Conservation (phyloP, 2,329 filamentous ascomycete species). For the Oidium heveae region DNA sequence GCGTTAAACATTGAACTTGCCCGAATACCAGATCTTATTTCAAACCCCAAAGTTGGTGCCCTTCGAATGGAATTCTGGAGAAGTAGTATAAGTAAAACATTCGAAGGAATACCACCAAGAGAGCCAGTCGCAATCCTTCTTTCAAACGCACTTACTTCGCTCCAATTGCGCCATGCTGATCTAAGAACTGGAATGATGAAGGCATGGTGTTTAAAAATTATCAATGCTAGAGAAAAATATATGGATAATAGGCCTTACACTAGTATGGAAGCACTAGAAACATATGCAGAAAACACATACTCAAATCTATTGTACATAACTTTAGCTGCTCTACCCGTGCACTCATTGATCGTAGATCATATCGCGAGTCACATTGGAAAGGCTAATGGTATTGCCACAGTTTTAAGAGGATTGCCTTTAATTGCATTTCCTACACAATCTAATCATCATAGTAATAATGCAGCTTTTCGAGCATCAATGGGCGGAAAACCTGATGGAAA, state of each 20-base stretch:
- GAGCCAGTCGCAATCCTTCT: constrained; percentile 79
- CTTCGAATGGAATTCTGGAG: constrained; percentile 93
- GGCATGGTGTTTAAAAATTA: constrained; percentile 52
- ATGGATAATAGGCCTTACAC: constrained; percentile 66
- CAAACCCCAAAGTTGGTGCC: constrained; percentile 60
- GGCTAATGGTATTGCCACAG: constrained; percentile 63
- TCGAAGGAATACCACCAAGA: constrained; percentile 55
- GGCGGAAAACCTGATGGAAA: constrained; percentile 15
- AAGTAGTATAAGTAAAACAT: constrained; percentile 54
- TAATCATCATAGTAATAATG: constrained; percentile 26
- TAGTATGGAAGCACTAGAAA: constrained; percentile 48
- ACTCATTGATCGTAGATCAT: constrained; percentile 70
- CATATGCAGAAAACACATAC: constrained; percentile 86
- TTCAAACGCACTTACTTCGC: constrained; percentile 40
- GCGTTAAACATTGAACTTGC: constrained; percentile 85
- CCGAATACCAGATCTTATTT: constrained; percentile 70
- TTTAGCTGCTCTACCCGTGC: constrained; percentile 52
- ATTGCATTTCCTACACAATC: constrained; percentile 53
- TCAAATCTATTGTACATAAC: constrained; percentile 78
- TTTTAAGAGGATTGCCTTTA: constrained; percentile 67
- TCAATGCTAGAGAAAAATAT: constrained; percentile 58
- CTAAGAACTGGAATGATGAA: constrained; percentile 24
- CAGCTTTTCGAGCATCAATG: constrained; percentile 16
- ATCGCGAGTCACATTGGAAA: constrained; percentile 90
- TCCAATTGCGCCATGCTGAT: constrained; percentile 20